Evolutionary conservation across 148 eudicot genomes (phyloP).

Genomic region (Nepenthes mirabilis): DNA sequence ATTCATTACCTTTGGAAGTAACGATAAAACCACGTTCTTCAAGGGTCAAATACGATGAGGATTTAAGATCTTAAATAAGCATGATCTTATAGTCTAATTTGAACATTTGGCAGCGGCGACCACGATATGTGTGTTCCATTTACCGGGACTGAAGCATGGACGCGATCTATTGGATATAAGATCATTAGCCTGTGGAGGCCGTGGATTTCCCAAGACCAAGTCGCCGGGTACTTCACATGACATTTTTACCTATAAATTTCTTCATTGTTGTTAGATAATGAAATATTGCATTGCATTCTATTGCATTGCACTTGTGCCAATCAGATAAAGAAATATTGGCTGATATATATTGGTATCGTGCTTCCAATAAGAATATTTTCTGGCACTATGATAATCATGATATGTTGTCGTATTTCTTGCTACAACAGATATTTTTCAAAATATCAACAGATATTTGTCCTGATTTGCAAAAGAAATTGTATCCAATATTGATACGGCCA

Average conservation of each 20-base stretch:
- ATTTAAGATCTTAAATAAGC: background rate
- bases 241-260: background rate
- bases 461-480: background rate
- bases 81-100: background rate
- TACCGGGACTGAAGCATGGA: conserved; percentile 94
- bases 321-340: no score
- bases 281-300: background rate
- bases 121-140: conserved; percentile 97
- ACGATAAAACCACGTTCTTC: no score
- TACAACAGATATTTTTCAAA: background rate
- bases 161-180: conserved; percentile 78
- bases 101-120: conserved; percentile 57
- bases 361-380: no score
- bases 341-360: no score
- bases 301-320: background rate
- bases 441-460: background rate
- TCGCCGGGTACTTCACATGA: conserved; percentile 61
- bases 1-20: no score
- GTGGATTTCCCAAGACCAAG: conserved; percentile 58
- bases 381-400: background rate
- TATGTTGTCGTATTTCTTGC: background rate
- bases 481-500: background rate
- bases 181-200: conserved; percentile 79
- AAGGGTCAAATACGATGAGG: no score
- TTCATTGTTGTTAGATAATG: background rate